These are phyloP conservation scores for Juncus effusus DNA, from an alignment of 176 grass and related monocot species.

Conservation along the genomic window DNA sequence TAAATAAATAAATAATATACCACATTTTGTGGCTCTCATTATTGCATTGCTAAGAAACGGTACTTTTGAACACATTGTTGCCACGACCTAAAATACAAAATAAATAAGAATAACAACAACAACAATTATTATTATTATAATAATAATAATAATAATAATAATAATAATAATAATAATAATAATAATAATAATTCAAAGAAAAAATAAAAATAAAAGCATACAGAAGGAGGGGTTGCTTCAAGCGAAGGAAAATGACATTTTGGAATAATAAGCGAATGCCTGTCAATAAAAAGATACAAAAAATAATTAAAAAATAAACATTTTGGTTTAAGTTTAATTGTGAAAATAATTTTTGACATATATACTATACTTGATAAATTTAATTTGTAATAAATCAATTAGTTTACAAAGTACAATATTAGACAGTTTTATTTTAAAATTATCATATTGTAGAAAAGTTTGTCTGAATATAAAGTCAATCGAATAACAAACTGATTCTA, in stretches of 20 bases:
- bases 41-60: slow-evolving; percentile 69
- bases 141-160: background rate
- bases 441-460: too few relatives aligned
- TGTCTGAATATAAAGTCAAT: too few relatives aligned
- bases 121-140: slow-evolving; percentile 17
- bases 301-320: slow-evolving; percentile 11
- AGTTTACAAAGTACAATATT: too few relatives aligned
- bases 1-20: slow-evolving; percentile 31
- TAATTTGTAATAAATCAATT: too few relatives aligned
- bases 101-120: background rate
- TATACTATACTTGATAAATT: too few relatives aligned
- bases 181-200: slow-evolving; percentile 15
- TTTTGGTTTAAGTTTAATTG: background rate
- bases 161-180: background rate
- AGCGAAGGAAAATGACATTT: slow-evolving; percentile 68
- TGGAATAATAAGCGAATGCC: slow-evolving; percentile 80
- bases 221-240: slow-evolving; percentile 60
- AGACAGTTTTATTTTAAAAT: too few relatives aligned
- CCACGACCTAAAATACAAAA: slow-evolving; percentile 51
- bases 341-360: too few relatives aligned
- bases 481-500: too few relatives aligned
- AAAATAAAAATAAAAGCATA: slow-evolving; percentile 38
- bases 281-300: slow-evolving; percentile 22
- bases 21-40: slow-evolving; percentile 69
- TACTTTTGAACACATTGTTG: slow-evolving; percentile 72